Conservation (phyloP, 2,329 filamentous ascomycete genomes). For the Amauroascus verrucosus region DNA sequence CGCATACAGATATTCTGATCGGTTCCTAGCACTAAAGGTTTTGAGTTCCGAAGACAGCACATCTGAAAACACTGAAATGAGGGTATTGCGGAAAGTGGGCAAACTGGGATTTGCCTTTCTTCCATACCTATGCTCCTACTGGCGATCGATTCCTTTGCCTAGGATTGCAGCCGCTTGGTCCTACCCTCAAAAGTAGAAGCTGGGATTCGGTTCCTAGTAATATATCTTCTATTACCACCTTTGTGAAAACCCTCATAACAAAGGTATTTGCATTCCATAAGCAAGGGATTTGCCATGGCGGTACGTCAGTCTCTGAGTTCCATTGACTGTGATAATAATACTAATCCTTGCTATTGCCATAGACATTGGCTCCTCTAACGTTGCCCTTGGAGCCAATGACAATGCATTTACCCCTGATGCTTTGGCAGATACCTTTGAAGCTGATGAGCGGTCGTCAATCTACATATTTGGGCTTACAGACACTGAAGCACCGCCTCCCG, state of each 20-base stretch:
- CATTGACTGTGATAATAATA: background rate
- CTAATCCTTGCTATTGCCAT: background rate
- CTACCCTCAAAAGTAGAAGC: constrained; percentile 2
- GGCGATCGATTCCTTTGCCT: constrained; percentile 12
- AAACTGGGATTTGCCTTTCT: constrained; percentile 13
- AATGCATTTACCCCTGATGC: background rate
- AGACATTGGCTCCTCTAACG: constrained; percentile 13
- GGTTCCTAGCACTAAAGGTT: constrained; percentile 10
- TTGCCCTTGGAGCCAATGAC: constrained; percentile 4
- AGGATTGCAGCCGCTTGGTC: constrained; percentile 12
- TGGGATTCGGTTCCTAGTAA: background rate
- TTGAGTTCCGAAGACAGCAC: constrained; percentile 9
- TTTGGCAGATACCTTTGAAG: constrained; percentile 6
- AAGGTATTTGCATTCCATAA: constrained; percentile 12
- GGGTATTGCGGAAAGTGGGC: constrained; percentile 11
- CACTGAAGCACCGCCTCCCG: background rate
- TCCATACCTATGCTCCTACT: constrained; percentile 9
- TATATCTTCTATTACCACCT: background rate
- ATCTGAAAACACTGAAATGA: constrained; percentile 13
- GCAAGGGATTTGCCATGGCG: constrained; percentile 13
- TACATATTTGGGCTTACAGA: background rate
- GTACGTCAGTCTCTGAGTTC: constrained; percentile 2
- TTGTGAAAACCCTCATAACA: constrained; percentile 6
- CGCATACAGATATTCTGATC: background rate
- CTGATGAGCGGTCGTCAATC: constrained; percentile 4